Evolutionary conservation across 495 filamentous ascomycete genomes (phyloP), one percentile per base, ranked within the genome.

Genomic region (Lasiosphaeriaceae sp.): DNA sequence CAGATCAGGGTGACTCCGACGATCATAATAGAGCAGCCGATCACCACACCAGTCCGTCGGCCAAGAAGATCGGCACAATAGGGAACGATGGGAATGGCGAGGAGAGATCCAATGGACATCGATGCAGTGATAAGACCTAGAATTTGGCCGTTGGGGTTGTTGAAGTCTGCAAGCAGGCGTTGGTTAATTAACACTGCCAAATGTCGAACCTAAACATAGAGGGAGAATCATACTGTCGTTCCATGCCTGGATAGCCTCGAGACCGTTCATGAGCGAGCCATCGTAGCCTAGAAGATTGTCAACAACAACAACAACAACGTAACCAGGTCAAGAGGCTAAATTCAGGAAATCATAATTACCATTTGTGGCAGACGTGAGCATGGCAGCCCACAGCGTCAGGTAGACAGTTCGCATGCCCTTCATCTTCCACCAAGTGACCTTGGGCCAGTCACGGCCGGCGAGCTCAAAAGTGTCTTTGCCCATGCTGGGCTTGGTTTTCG

Each of bases 91-190:
- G 79, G 80, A 6, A 77, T 74, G 17, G 76, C 81, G 23, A 73
- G 67, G 41, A 86, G 67, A 45, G 76, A 78, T 67, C 78, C 80
- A 66, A 77, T 78, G 63, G 68, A 65, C 63, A 84, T 75, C 56
- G 83, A 78, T 61, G 77, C 63, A 60, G 83, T 75, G 65, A 86
- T 69, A 62, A 82, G 59, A 41, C 84, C 85, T 0, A 79, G 58
- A 9, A 54, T 57, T 14, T 53, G 52, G 14, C 50, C 50, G 34
- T 52, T 51, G 50, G 59, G 59, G 34, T 62, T 22, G 41, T 58
- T 41, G 59, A 58, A 62, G 59, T 56, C 58, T 61, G 50, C 14
- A 43, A 17, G 51, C 20, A 45, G 5, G 20, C 2, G 34, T 1
- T 2, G 2, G 34, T 1, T 2, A 2, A 22, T 52, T 9, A 20